Evolutionary conservation across 495 filamentous ascomycete genomes (phyloP), one percentile per base, ranked within the genome.

Genomic region (Penicilliopsis zonata): DNA sequence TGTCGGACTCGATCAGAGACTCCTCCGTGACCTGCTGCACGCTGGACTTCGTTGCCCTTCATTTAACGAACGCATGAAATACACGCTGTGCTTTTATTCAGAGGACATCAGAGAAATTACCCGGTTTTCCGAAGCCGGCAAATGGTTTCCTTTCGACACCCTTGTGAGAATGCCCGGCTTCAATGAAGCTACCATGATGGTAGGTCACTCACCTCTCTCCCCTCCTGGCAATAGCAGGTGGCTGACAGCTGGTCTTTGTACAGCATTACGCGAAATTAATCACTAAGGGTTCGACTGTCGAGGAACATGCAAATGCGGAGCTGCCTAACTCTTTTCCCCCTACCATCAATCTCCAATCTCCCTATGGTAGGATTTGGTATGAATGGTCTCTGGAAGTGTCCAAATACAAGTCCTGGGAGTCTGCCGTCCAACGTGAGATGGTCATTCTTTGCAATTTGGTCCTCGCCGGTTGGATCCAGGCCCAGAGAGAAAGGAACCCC

Each of bases 11-110:
- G 76, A 68, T 15, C 36, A 47, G 4, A 54, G 61, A 26, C 59
- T 86, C 1, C 48, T 80, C 9, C 51, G 59, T 24, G 70, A 80
- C 25, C 48, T 80, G n/a, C 53, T 72, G 17, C 53, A 55, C 1
- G 68, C 74, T 1, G 72, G 66, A 12, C 53, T 83, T 37, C 55
- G 55, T 0, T 84, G 77, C 38, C 69, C 71, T 5, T 76, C 68
- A 1, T 84, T 85, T 50, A 72, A 68, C 10, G 70, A 78, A 2
- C 43, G 61, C 3, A 73, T 78, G 56, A 63, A 61, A 33, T 60
- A 40, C 13, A 41, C 38, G 4, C 33, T 61, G 4, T 51, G 49
- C 8, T 18, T 46, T 14, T 33, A 41, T 13, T 47, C 48, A 0
- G 27, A 44, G 4, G 42, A 55, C 0, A n/a, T 33, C 3, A 26